Evolutionary conservation across 2,329 filamentous ascomycete genomes (phyloP), one percentile per base, ranked within the genome.

Genomic region (Colletotrichum somersetense): DNA sequence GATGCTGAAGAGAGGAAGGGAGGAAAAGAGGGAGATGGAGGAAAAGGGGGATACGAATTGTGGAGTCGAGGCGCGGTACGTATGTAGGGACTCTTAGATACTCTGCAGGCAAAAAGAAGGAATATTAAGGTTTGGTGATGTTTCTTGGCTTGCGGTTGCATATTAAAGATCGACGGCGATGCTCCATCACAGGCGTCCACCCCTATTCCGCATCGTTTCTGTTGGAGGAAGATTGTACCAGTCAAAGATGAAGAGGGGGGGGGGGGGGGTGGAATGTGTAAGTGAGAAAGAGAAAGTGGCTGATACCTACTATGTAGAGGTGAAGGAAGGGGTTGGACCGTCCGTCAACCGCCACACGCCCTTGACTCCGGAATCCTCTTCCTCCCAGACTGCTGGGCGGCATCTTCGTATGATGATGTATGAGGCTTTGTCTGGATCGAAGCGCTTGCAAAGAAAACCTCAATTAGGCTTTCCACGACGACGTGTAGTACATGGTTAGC

Each of bases 381-480:
- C 12, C 14, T 26, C n/a, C 59, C 44, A 52, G 44, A 52, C 59
- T 52, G 44, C 44, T 14, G 59, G 42, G 18, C 18, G 33, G 42
- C 33, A 30, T 52, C 16, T 5, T 40, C 30, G 30, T 30, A 30
- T 30, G 30, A 46, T 52, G 59, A 52, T 40, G 59, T 52, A 52
- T 52, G 59, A 62, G 59, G 59, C 59, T 62, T 62, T 35, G 33
- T 62, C 50, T 23, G 33, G 33, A 52, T 50, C 46, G 59, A 62
- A 23, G 44, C 59, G 59, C n/a, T 26, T 62, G 44, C n/a, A 10
- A 46, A 40, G 50, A 50, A 40, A 50, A 38, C 40, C 44, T 50
- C 44, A 20, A 38, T 52, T 52, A 50, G 44, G 59, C 59, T 61
- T 61, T 61, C 58, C 26, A 35, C 42, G 23, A 38, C 46, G 46